Conservation (phyloP, 1,284 basidiomycete genomes). For the Papiliotrema flavescens region DNA sequence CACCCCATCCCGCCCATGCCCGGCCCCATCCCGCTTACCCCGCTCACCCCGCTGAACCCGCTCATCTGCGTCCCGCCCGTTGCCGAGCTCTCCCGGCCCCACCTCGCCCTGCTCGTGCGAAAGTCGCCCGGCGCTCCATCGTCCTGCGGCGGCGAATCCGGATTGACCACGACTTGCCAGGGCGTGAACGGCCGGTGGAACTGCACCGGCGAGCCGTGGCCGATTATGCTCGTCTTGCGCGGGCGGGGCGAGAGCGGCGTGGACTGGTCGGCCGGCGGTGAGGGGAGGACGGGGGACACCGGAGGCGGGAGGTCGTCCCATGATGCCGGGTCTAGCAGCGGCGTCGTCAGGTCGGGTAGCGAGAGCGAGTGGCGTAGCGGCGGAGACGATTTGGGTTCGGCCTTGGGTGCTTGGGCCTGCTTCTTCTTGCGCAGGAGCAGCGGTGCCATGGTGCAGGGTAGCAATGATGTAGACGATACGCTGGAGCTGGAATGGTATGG, state of each 20-base stretch:
- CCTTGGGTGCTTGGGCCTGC: not conserved
- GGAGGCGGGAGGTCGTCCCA: constrained; percentile 26
- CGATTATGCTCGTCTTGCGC: constrained; percentile 8
- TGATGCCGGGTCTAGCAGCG: constrained; percentile 33
- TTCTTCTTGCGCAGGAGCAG: constrained; percentile 1
- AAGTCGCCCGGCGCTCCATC: constrained; percentile 1
- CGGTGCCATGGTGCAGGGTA: not conserved
- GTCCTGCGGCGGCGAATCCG: not conserved
- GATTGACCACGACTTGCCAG: constrained; percentile 14
- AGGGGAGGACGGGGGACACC: not conserved
- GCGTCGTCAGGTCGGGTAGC: constrained; percentile 35
- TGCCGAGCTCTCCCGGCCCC: not conserved
- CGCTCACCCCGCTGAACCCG: not conserved
- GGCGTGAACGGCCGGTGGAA: constrained; percentile 39
- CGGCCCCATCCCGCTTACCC: not conserved
- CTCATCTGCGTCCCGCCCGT: not conserved
- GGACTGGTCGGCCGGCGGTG: not conserved
- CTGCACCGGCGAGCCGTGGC: constrained; percentile 13
- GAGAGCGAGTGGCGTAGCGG: constrained; percentile 30
- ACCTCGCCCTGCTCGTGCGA: constrained; percentile 1
- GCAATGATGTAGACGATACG: no score
- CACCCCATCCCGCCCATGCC: not conserved
- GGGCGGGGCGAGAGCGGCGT: not conserved
- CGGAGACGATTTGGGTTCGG: not conserved
- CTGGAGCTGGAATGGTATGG: no score